A percentile compares a stretch with the other conserved stretches of the same genome.
Evolutionary conservation across 768 basidiomycete species (phyloP).

Genomic region (Roridomyces roridus): DNA sequence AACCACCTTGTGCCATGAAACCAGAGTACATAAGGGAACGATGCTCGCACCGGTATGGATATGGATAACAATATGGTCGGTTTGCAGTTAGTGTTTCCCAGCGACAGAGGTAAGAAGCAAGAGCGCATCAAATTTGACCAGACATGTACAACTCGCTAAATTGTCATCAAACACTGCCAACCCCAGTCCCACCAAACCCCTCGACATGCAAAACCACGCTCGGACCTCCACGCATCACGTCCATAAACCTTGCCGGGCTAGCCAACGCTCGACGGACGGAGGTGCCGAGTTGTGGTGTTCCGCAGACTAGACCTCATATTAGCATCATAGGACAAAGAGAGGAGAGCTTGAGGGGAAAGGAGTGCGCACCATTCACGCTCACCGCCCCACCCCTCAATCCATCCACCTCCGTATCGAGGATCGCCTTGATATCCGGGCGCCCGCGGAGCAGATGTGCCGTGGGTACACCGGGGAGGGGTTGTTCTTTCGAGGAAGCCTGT

Average conservation of each 20-base stretch:
- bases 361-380: slow-evolving; percentile 53
- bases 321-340: background rate
- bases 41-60: no score
- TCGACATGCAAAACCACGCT: slow-evolving; percentile 52
- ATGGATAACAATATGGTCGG: no score
- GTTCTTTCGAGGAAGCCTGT: background rate
- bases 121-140: no score
- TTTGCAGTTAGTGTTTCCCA: no score
- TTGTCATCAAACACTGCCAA: no score
- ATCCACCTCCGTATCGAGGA: slow-evolving; percentile 45
- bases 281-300: slow-evolving; percentile 43
- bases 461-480: slow-evolving; percentile 25
- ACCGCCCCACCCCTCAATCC: slow-evolving; percentile 39
- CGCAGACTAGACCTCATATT: slow-evolving; percentile 49
- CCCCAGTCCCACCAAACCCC: slow-evolving; percentile 37
- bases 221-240: slow-evolving; percentile 49
- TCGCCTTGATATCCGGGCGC: slow-evolving; percentile 45
- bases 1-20: no score
- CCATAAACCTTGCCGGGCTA: slow-evolving; percentile 31
- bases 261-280: slow-evolving; percentile 44
- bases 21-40: no score
- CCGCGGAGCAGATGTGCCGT: slow-evolving; percentile 38
- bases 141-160: no score
- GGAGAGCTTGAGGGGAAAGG: no score
- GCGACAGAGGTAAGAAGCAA: no score